A percentile compares a stretch with the other conserved stretches of the same genome.
phyloP scores from a whole-genome alignment of 108 stramenopile genomes.

The Nitzschia sp. region DNA sequence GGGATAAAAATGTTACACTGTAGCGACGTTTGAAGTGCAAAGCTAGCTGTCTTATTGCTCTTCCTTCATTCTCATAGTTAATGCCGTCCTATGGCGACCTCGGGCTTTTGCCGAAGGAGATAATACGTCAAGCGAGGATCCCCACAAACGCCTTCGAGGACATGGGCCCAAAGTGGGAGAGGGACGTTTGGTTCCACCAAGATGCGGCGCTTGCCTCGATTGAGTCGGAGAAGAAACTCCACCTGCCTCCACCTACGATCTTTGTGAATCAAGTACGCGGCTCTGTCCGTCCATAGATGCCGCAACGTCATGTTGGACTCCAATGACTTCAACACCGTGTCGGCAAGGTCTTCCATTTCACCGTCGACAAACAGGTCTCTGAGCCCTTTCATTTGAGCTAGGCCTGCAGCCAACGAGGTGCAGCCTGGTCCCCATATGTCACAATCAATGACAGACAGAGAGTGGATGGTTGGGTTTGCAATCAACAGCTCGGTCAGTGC shows the following conservation, averaged over 20 bases:
- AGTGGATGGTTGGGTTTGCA: conserved; percentile 18
- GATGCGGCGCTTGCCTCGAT: conserved; percentile 20
- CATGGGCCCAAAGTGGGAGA: background rate
- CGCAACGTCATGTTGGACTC: conserved; percentile 17
- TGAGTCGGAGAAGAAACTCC: conserved; percentile 11
- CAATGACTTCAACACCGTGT: conserved; percentile 12
- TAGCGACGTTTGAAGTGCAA: background rate
- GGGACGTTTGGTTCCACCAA: conserved; percentile 14
- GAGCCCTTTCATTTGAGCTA: conserved; percentile 27
- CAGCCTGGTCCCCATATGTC: conserved; percentile 28
- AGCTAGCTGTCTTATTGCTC: no score
- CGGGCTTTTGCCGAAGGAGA: conserved; percentile 21
- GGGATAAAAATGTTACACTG: no score
- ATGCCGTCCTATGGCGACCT: background rate
- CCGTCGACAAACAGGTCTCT: conserved; percentile 28
- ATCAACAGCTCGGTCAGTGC: conserved; percentile 16
- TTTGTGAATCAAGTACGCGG: background rate
- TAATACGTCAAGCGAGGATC: conserved; percentile 10
- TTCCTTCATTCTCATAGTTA: background rate
- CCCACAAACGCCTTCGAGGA: conserved; percentile 9
- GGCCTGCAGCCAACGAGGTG: conserved; percentile 2
- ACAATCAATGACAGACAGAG: conserved; percentile 31
- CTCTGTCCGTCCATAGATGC: conserved; percentile 12
- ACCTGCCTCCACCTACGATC: conserved; percentile 17
- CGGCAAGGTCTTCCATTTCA: conserved; percentile 26